Evolutionary conservation across 2,329 filamentous ascomycete species (phyloP).

Genomic region (Fusarium keratoplasticum): DNA sequence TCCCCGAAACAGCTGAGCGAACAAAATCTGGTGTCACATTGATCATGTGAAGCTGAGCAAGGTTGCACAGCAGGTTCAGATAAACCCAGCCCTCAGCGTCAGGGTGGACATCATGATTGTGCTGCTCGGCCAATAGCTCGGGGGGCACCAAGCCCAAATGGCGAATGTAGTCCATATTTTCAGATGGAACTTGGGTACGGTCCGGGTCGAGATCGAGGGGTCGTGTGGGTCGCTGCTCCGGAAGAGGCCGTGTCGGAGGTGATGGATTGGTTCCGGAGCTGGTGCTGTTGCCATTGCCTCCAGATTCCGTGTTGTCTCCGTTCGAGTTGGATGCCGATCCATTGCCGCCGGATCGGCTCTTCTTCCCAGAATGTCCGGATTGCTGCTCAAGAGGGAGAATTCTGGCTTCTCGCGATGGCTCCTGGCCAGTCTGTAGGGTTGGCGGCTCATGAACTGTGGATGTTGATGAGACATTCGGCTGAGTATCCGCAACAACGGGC

Average conservation of each 20-base stretch:
- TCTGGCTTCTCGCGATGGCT: constrained; percentile 60
- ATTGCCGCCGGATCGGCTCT: constrained; percentile 57
- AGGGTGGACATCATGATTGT: constrained; percentile 62
- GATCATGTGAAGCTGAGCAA: constrained; percentile 87
- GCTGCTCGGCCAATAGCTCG: constrained; percentile 60
- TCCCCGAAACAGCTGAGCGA: constrained; percentile 75
- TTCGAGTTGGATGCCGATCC: constrained; percentile 60
- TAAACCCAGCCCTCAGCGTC: constrained; percentile 84
- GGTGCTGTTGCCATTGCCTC: constrained; percentile 48
- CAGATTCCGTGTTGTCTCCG: constrained; percentile 59
- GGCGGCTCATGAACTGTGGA: constrained; percentile 52
- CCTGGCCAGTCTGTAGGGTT: constrained; percentile 10
- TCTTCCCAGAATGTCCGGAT: constrained; percentile 49
- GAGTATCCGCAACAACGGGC: constrained; percentile 43
- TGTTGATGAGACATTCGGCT: constrained; percentile 33
- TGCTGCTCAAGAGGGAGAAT: constrained; percentile 55
- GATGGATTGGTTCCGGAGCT: constrained; percentile 52
- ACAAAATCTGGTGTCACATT: constrained; percentile 85
- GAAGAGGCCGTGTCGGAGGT: constrained; percentile 54
- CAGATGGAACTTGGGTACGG: constrained; percentile 77
- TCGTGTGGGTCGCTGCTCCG: constrained; percentile 81
- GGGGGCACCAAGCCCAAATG: constrained; percentile 77
- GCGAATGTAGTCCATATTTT: constrained; percentile 84
- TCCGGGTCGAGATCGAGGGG: constrained; percentile 82
- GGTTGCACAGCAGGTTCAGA: constrained; percentile 80